A percentile compares a stretch with the other conserved stretches of the same genome.
Evolutionary conservation across 306 rosid genomes (phyloP).

Genomic region (Quercus ilex): DNA sequence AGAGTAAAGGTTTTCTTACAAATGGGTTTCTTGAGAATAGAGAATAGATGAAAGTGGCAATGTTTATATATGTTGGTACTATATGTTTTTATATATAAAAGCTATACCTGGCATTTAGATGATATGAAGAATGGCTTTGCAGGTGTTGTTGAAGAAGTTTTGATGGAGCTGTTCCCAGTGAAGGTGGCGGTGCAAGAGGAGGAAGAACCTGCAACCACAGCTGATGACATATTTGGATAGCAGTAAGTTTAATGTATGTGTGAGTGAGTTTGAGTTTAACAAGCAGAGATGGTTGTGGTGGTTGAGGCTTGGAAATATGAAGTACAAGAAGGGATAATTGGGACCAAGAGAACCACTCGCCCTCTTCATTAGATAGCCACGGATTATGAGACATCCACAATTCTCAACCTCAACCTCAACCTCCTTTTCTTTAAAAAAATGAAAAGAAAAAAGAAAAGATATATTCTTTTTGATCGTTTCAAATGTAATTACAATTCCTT

Average conservation of each 20-base stretch:
- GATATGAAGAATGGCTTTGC: slow-evolving; percentile 30
- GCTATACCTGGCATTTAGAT: slow-evolving; percentile 44
- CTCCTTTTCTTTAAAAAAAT: neutral
- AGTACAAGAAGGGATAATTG: too few relatives aligned
- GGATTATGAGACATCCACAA: neutral
- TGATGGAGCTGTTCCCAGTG: slow-evolving; percentile 36
- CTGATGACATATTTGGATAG: slow-evolving; percentile 41
- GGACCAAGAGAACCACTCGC: slow-evolving; percentile 26
- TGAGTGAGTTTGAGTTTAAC: neutral
- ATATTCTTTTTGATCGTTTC: too few relatives aligned
- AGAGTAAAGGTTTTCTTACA: neutral
- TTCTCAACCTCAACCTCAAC: neutral
- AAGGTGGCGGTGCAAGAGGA: slow-evolving; percentile 52
- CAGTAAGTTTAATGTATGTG: neutral
- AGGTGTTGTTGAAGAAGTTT: slow-evolving; percentile 31
- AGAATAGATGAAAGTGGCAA: neutral
- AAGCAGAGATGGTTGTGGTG: neutral
- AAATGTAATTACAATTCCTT: too few relatives aligned
- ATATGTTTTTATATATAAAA: neutral
- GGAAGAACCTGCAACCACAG: slow-evolving; percentile 62
- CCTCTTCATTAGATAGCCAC: neutral
- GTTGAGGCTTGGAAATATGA: neutral
- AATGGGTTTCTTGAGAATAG: neutral
- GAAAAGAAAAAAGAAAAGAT: too few relatives aligned
- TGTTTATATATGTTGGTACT: too few relatives aligned